A percentile compares a stretch with the other conserved stretches of the same genome.
Conservation (phyloP, 768 basidiomycete genomes). For the Boletus speciosus region DNA sequence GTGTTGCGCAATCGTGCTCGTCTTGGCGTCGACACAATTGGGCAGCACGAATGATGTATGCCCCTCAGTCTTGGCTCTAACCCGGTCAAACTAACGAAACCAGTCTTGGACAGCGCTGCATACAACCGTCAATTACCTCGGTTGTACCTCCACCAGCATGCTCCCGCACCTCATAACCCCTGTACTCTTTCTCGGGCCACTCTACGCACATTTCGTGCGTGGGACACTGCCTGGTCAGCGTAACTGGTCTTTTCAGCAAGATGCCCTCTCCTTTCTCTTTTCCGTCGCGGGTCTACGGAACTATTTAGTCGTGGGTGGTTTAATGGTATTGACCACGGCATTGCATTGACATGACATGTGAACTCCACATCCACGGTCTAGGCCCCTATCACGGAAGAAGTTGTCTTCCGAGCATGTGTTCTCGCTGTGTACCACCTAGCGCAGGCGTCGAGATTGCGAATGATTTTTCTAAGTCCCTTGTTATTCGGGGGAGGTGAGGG, state of each 20-base stretch:
- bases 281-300: constrained; percentile 68
- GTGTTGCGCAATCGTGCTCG: constrained; percentile 51
- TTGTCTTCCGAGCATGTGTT: constrained; percentile 86
- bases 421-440: constrained; percentile 70
- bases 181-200: constrained; percentile 71
- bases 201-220: constrained; percentile 54
- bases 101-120: constrained; percentile 22
- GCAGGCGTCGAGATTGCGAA: constrained; percentile 46
- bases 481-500: constrained; percentile 82
- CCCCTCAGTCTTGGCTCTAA: background rate
- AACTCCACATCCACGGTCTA: constrained; percentile 26
- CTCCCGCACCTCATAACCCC: constrained; percentile 66
- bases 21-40: constrained; percentile 35
- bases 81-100: constrained; percentile 3
- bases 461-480: constrained; percentile 80
- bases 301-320: constrained; percentile 46
- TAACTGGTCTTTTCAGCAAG: constrained; percentile 41
- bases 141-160: constrained; percentile 31
- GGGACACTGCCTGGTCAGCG: constrained; percentile 52
- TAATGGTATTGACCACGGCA: background rate
- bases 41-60: constrained; percentile 17
- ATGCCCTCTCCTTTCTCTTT: constrained; percentile 40
- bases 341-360: background rate
- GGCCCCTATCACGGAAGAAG: constrained; percentile 91
- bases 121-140: constrained; percentile 41